Evolutionary conservation across 805 yeast genomes (phyloP).

Genomic region (Schizosaccharomyces osmophilus): DNA sequence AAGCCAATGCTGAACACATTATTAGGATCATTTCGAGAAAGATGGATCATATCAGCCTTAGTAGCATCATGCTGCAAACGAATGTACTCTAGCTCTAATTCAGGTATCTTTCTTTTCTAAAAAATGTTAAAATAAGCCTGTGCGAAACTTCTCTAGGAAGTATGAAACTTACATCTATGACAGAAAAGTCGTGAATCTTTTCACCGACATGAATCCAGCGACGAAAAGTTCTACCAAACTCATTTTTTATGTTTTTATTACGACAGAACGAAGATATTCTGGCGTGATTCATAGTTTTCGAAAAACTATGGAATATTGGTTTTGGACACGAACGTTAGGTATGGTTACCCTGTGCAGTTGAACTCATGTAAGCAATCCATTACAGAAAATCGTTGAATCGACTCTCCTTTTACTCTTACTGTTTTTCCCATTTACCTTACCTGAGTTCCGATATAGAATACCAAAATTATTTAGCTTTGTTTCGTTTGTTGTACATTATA

Average conservation of each 20-base stretch:
- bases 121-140: not conserved
- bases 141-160: not conserved
- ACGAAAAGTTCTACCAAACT: not conserved
- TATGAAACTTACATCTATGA: not conserved
- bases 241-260: not conserved
- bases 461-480: too few relatives aligned
- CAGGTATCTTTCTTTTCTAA: constrained; percentile 28
- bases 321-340: not conserved
- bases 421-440: too few relatives aligned
- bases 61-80: constrained; percentile 41
- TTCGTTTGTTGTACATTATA: too few relatives aligned
- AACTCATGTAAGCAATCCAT: too few relatives aligned
- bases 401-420: too few relatives aligned
- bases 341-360: too few relatives aligned
- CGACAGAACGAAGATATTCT: not conserved
- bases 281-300: not conserved
- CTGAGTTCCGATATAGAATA: too few relatives aligned
- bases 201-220: not conserved
- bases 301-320: not conserved
- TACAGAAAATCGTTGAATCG: too few relatives aligned
- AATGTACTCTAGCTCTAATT: constrained; percentile 57
- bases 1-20: constrained; percentile 76
- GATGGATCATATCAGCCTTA: constrained; percentile 62
- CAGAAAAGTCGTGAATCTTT: not conserved
- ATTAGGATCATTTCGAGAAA: constrained; percentile 59